A percentile compares a stretch with the other conserved stretches of the same genome.
Conservation (phyloP, 371 early-diverging fungal species). For the Conidiobolus incongruus region DNA sequence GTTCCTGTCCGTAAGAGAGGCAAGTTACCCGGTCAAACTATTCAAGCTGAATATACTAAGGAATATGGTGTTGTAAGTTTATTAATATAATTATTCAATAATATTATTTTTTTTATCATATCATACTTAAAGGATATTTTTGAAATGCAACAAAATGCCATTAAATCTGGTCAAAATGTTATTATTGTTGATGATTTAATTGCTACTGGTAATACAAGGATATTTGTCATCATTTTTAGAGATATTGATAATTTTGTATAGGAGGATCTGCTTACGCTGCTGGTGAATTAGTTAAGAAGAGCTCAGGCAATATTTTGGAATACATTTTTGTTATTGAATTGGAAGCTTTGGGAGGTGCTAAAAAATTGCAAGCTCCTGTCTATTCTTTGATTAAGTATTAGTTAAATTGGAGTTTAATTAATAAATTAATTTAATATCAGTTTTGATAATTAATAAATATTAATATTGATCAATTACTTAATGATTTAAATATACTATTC, state of each 20-base stretch:
- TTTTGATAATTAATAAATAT: no score
- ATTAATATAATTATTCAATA: neutral
- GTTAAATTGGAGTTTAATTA: slow-evolving; percentile 5
- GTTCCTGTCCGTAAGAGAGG: slow-evolving; percentile 91
- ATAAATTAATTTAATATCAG: no score
- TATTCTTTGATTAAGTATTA: slow-evolving; percentile 70
- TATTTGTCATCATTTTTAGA: neutral
- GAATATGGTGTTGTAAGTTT: slow-evolving; percentile 76
- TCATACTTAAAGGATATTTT: slow-evolving; percentile 40
- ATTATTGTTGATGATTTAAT: slow-evolving; percentile 88
- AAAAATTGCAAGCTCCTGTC: slow-evolving; percentile 53
- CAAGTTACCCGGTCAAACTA: slow-evolving; percentile 73
- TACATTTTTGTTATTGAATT: slow-evolving; percentile 85
- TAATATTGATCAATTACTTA: no score
- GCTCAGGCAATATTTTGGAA: slow-evolving; percentile 51
- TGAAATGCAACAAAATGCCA: slow-evolving; percentile 68
- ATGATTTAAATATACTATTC: no score
- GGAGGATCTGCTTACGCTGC: slow-evolving; percentile 14
- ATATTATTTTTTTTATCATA: neutral
- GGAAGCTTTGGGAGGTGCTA: slow-evolving; percentile 53
- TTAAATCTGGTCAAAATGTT: slow-evolving; percentile 65
- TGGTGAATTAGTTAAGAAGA: slow-evolving; percentile 47
- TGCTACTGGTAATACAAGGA: slow-evolving; percentile 67
- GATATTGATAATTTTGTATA: neutral
- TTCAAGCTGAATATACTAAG: slow-evolving; percentile 55